These are phyloP conservation scores for Neofusicoccum parvum DNA, from an alignment of 2,329 filamentous ascomycete species.

Conservation along the genomic window DNA sequence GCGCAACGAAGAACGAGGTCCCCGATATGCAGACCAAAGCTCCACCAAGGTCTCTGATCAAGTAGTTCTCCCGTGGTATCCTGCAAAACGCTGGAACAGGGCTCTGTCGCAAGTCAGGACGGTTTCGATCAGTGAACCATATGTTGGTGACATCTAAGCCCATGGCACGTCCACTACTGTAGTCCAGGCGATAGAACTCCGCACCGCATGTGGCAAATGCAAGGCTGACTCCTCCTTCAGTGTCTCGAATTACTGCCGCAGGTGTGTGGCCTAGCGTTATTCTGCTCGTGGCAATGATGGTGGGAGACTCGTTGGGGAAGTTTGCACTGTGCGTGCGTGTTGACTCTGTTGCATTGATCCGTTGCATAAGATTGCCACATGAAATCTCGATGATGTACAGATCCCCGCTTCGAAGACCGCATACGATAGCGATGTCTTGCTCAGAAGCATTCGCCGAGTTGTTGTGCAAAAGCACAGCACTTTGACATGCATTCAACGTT, in stretches of 20 bases:
- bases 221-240: slow-evolving; percentile 29
- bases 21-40: slow-evolving; percentile 53
- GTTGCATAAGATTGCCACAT: not conserved
- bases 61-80: slow-evolving; percentile 36
- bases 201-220: slow-evolving; percentile 44
- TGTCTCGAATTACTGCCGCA: slow-evolving; percentile 7
- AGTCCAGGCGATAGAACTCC: slow-evolving; percentile 39
- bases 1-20: slow-evolving; percentile 51
- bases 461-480: slow-evolving; percentile 13
- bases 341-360: slow-evolving; percentile 9
- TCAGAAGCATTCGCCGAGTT: not conserved
- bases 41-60: slow-evolving; percentile 43
- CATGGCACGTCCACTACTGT: slow-evolving; percentile 18
- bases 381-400: slow-evolving; percentile 24
- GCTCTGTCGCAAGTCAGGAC: slow-evolving; percentile 34
- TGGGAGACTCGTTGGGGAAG: not conserved
- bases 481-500: slow-evolving; percentile 20
- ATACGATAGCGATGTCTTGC: slow-evolving; percentile 29
- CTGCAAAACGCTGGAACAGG: slow-evolving; percentile 37
- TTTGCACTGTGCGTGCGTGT: not conserved
- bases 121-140: slow-evolving; percentile 38
- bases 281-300: not conserved
- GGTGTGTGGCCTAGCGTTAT: slow-evolving; percentile 19
- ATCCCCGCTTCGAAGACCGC: slow-evolving; percentile 40
- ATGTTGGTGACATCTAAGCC: slow-evolving; percentile 35